A percentile compares a stretch with the other conserved stretches of the same genome.
Evolutionary conservation across 805 yeast genomes (phyloP).

Genomic region (Kodamaea fukazawae): DNA sequence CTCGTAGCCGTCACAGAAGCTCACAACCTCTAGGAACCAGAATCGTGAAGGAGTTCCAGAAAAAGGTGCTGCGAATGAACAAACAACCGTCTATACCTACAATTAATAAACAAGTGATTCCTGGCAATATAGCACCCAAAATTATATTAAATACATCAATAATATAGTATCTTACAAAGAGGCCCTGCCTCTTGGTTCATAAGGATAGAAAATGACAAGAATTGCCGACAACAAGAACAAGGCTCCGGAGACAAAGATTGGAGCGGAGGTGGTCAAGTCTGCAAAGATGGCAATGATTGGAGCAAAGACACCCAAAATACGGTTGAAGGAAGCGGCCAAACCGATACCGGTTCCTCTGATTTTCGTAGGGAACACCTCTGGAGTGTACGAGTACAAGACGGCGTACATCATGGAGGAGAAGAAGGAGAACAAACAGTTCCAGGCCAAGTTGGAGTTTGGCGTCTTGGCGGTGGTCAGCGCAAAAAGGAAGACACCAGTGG

Average conservation of each 20-base stretch:
- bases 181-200: slow-evolving; percentile 39
- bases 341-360: slow-evolving; percentile 59
- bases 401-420: slow-evolving; percentile 57
- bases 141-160: background rate
- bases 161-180: slow-evolving; percentile 13
- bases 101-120: too few species aligned
- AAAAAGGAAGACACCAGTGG: slow-evolving; percentile 57
- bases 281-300: slow-evolving; percentile 52
- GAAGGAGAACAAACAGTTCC: slow-evolving; percentile 46
- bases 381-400: slow-evolving; percentile 62
- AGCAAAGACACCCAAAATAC: slow-evolving; percentile 55
- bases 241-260: slow-evolving; percentile 61
- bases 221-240: slow-evolving; percentile 46
- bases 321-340: slow-evolving; percentile 51
- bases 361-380: slow-evolving; percentile 55
- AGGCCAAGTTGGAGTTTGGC: slow-evolving; percentile 42
- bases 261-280: slow-evolving; percentile 54
- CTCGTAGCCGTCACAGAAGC: too few species aligned
- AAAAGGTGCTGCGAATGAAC: too few species aligned
- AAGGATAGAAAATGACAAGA: slow-evolving; percentile 42
- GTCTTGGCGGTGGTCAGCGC: slow-evolving; percentile 63
- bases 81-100: too few species aligned
- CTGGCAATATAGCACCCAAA: too few species aligned
- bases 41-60: too few species aligned
- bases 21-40: too few species aligned